These are phyloP conservation scores for Pythium brassicae DNA, from an alignment of 352 stramenopile genomes.

Conservation along the genomic window DNA sequence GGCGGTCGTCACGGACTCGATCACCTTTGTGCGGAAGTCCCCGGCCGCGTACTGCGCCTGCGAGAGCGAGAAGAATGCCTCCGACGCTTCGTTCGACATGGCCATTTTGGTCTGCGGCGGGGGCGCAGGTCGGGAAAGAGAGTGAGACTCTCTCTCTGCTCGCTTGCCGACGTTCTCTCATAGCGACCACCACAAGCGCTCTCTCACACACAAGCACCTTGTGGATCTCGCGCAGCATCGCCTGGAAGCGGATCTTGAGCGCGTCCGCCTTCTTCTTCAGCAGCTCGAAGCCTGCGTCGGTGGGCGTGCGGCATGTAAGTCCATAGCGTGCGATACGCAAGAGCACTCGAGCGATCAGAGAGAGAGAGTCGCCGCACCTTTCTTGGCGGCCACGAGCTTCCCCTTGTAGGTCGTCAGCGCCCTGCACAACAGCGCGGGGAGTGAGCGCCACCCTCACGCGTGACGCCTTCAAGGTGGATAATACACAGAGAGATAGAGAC, in stretches of 20 bases:
- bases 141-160: too few relatives aligned
- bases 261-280: slow-evolving; percentile 99
- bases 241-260: slow-evolving; percentile 95
- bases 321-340: too few relatives aligned
- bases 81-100: slow-evolving; percentile 87
- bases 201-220: slow-evolving; percentile 36
- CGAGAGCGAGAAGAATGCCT: slow-evolving; percentile 97
- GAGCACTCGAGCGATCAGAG: too few relatives aligned
- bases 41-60: slow-evolving; percentile 98
- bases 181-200: too few relatives aligned
- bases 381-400: slow-evolving; percentile 83
- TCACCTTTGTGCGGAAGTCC: slow-evolving; percentile 96
- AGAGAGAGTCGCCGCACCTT: slow-evolving; percentile 37
- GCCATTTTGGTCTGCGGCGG: slow-evolving; percentile 76
- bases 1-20: slow-evolving; percentile 94
- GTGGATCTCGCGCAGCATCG: slow-evolving; percentile 85
- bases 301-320: neutral
- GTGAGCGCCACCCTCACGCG: neutral
- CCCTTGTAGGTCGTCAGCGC: slow-evolving; percentile 81
- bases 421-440: slow-evolving; percentile 28
- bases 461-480: too few relatives aligned
- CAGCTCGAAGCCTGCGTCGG: slow-evolving; percentile 62
- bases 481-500: neutral
- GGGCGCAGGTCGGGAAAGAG: neutral
- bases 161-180: too few relatives aligned